Percentiles rank a stretch among this genome's conserved stretches.
phyloP scores from a whole-genome alignment of 2,329 filamentous ascomycete genomes.

The Penicillium decumbens region DNA sequence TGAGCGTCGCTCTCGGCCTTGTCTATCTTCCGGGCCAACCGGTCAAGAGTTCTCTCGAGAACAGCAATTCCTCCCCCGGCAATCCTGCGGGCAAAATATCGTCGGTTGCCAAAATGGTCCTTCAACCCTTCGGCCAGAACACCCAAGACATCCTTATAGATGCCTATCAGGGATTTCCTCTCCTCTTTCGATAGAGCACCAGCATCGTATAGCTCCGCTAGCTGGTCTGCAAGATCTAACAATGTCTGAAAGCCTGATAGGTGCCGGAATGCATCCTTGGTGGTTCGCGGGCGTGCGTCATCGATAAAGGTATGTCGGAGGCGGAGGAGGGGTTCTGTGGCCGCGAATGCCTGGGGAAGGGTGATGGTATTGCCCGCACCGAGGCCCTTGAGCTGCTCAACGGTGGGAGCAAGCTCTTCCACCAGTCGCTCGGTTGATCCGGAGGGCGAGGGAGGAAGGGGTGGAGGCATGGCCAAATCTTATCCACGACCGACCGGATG shows the following conservation, averaged over 20 bases:
- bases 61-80: constrained; percentile 73
- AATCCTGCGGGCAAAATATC: constrained; percentile 76
- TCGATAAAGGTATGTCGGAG: constrained; percentile 63
- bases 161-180: constrained; percentile 63
- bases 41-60: constrained; percentile 65
- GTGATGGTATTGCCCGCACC: constrained; percentile 28
- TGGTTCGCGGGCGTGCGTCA: constrained; percentile 45
- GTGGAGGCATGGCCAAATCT: constrained; percentile 31
- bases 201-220: constrained; percentile 68
- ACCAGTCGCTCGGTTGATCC: constrained; percentile 34
- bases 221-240: constrained; percentile 63
- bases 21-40: constrained; percentile 57
- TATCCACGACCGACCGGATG: constrained; percentile 33
- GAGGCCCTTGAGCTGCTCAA: constrained; percentile 36
- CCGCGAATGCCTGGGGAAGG: constrained; percentile 35
- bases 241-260: constrained; percentile 72
- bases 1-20: constrained; percentile 55
- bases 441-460: constrained; percentile 27
- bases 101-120: constrained; percentile 76
- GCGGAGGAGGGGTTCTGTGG: constrained; percentile 57
- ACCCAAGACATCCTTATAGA: constrained; percentile 54
- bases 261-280: constrained; percentile 78
- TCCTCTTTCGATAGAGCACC: constrained; percentile 56
- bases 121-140: constrained; percentile 71
- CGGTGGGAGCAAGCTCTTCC: constrained; percentile 36